phyloP scores from a whole-genome alignment of 139 green algal species.

The Micromonas commoda region DNA sequence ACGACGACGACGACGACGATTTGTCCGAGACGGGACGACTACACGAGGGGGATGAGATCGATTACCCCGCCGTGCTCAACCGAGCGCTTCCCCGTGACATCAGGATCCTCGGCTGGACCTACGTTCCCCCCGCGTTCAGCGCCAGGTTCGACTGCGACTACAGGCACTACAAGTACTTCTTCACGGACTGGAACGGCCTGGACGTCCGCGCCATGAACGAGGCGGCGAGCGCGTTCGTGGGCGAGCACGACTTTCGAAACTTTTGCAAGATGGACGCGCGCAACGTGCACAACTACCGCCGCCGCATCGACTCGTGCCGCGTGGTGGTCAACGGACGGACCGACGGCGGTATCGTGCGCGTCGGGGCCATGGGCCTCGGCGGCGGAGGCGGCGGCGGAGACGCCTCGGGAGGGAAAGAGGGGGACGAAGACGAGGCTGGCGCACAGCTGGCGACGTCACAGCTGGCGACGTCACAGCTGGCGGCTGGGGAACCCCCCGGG shows the following conservation, averaged over 20 bases:
- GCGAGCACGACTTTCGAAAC: constrained; percentile 90
- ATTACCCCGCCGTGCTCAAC: constrained; percentile 78
- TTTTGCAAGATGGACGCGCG: constrained; percentile 77
- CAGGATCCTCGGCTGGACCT: constrained; percentile 69
- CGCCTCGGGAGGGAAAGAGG: constrained; percentile 27
- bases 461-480: constrained; percentile 26
- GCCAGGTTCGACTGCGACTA: constrained; percentile 56
- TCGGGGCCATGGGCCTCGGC: background rate
- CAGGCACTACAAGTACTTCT: constrained; percentile 88
- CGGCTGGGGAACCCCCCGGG: constrained; percentile 59
- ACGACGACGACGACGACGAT: background rate
- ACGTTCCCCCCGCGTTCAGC: constrained; percentile 62
- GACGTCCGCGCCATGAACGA: constrained; percentile 68
- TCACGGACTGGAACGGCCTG: constrained; percentile 45
- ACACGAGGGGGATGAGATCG: constrained; percentile 59
- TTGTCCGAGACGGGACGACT: background rate
- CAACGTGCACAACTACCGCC: constrained; percentile 54
- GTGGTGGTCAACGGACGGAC: background rate
- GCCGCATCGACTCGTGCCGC: constrained; percentile 50
- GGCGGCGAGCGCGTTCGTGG: constrained; percentile 63
- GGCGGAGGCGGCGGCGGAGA: background rate
- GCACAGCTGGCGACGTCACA: too few species aligned
- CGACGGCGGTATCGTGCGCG: background rate
- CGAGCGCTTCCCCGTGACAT: constrained; percentile 53
- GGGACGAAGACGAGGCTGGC: too few species aligned